Base-by-base conservation (phyloP, 2,329 filamentous ascomycete genomes). In the Alternaria novae-zelandiae region DNA sequence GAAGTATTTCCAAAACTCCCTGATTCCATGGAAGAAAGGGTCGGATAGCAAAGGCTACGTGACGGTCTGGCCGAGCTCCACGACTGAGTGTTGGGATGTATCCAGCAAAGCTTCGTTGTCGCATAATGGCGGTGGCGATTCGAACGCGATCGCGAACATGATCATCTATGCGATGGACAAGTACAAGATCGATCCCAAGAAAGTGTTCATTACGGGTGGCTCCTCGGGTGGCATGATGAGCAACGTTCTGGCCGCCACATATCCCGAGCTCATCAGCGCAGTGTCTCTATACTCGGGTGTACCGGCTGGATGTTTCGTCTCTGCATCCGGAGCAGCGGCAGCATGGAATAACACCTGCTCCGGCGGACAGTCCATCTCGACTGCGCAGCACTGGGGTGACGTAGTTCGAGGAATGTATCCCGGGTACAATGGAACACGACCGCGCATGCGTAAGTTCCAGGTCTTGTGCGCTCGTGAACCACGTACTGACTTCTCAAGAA, bases 61-160 rank as follows among this genome's bases (percentile, higher is more conserved):
- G 9, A 73, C 72, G 25, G 71, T 77, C 3, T 77, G 74, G 73
- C 74, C 74, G 23, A 70, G 67, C 49, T 74, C 73, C 6, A 74
- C 74, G 11, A 75, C 73, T 1, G 69, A 75, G 30, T 89, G 87
- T 78, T 89, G 87, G 87, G 87, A 89, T 61, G 86, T 89, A 2
- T 86, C 85, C 6, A 87, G 84, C 10, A 81, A 81, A 43, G 82
- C 81, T 10, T 82, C 86, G 0, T 81, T 89, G 2, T 85, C 82
- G 4, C 87, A 87, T 68, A 81, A 86, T 59, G 87, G 86, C 8
- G 87, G 87, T 21, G 86, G 86, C 3, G 85, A 89, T 74, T 86
- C 82, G 53, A 83, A 85, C 45, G 82, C 82, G 0, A 87, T 90
- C 60, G 85, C 84, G 23, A 87, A 86, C 70, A 89, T 89, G 87